Conservation (phyloP, 208 protist species). For the Polymyxa betae region DNA sequence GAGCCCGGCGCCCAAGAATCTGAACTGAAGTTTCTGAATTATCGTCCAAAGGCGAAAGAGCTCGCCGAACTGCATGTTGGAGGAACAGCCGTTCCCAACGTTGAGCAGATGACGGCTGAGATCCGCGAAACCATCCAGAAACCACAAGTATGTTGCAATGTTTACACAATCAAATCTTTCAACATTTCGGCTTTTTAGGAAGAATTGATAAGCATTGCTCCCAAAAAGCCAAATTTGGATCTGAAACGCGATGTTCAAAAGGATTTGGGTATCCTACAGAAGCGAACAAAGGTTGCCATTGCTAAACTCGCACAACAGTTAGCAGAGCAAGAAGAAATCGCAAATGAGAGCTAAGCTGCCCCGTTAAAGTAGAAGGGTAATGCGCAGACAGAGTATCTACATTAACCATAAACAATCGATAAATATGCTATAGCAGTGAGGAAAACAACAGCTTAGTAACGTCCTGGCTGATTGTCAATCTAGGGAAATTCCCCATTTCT, state of each 20-base stretch:
- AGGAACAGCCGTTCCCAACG: neutral
- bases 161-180: neutral
- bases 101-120: neutral
- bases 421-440: too few relatives aligned
- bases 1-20: too few relatives aligned
- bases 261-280: conserved; percentile 68
- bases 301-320: conserved; percentile 58
- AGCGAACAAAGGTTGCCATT: conserved; percentile 68
- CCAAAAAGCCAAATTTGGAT: conserved; percentile 74
- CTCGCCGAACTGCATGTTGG: conserved; percentile 25
- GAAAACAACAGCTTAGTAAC: too few relatives aligned
- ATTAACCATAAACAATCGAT: too few relatives aligned
- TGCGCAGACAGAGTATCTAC: too few relatives aligned
- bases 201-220: conserved; percentile 57
- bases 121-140: neutral
- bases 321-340: neutral
- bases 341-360: neutral
- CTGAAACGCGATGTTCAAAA: conserved; percentile 70
- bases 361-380: neutral
- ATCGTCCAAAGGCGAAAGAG: neutral
- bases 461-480: too few relatives aligned
- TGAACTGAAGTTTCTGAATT: conserved; percentile 53
- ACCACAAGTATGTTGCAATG: neutral
- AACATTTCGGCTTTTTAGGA: neutral
- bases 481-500: too few relatives aligned